Evolutionary conservation across 768 basidiomycete genomes (phyloP).

Genomic region (Royoungia palumana): DNA sequence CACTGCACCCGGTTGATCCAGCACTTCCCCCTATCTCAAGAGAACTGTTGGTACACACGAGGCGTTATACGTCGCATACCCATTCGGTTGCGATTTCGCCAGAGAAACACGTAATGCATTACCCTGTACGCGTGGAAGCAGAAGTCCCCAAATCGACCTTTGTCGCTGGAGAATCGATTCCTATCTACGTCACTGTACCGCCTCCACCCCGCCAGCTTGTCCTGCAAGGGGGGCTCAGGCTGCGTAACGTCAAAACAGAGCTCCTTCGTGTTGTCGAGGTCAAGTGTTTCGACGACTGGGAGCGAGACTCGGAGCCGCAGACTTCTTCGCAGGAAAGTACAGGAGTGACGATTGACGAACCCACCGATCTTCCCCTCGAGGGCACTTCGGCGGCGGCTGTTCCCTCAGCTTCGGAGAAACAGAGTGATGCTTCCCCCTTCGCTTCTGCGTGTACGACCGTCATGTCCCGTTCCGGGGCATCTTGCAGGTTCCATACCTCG

Average conservation of each 20-base stretch:
- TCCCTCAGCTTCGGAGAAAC: slow-evolving; percentile 25
- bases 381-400: slow-evolving; percentile 31
- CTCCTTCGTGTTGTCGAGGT: slow-evolving; percentile 66
- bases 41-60: slow-evolving; percentile 64
- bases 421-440: slow-evolving; percentile 33
- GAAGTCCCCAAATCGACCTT: slow-evolving; percentile 73
- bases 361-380: slow-evolving; percentile 20
- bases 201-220: slow-evolving; percentile 68
- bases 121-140: slow-evolving; percentile 66
- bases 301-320: slow-evolving; percentile 33
- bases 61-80: slow-evolving; percentile 68
- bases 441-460: slow-evolving; percentile 48
- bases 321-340: slow-evolving; percentile 23
- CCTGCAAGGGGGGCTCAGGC: slow-evolving; percentile 62
- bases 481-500: slow-evolving; percentile 83
- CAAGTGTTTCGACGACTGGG: slow-evolving; percentile 39
- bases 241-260: slow-evolving; percentile 80
- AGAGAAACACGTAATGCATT: slow-evolving; percentile 51
- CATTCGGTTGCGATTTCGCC: slow-evolving; percentile 56
- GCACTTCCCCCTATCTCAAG: slow-evolving; percentile 44
- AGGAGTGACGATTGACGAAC: slow-evolving; percentile 11
- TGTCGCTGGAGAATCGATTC: slow-evolving; percentile 67
- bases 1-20: slow-evolving; percentile 50
- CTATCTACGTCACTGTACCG: slow-evolving; percentile 77
- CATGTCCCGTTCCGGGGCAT: slow-evolving; percentile 84